Evolutionary conservation across 1,139 yeast species (phyloP).

Genomic region (Debaryomyces robertsiae): DNA sequence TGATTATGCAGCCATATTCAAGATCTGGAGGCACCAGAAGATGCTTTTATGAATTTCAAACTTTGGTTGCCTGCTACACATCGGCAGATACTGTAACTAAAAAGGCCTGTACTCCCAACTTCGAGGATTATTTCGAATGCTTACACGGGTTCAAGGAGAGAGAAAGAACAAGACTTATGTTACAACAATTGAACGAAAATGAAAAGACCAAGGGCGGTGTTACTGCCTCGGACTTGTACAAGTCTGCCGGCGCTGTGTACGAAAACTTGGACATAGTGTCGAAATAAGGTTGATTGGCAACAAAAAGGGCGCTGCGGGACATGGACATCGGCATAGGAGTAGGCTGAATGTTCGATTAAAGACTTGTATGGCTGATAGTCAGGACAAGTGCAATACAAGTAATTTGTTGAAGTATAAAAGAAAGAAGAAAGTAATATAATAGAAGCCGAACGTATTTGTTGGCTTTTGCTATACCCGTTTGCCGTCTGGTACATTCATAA

Average conservation of each 20-base stretch:
- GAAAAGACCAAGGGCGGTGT: conserved; percentile 44
- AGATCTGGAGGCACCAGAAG: conserved; percentile 54
- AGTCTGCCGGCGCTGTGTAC: conserved; percentile 45
- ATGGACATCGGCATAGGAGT: too few species aligned
- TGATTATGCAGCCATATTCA: conserved; percentile 49
- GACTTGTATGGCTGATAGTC: not conserved
- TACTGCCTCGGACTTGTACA: conserved; percentile 48
- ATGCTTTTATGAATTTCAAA: conserved; percentile 53
- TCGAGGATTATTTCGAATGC: conserved; percentile 52
- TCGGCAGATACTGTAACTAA: conserved; percentile 47
- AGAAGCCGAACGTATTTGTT: too few species aligned
- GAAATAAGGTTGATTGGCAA: conserved; percentile 13
- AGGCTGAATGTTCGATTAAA: too few species aligned
- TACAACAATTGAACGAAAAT: conserved; percentile 50
- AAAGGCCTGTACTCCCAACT: conserved; percentile 48
- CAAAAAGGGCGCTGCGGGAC: not conserved
- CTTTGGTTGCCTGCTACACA: conserved; percentile 48
- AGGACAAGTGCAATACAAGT: too few species aligned
- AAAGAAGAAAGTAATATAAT: too few species aligned
- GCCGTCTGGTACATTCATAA: too few species aligned
- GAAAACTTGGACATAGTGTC: conserved; percentile 50
- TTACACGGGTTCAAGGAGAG: conserved; percentile 53
- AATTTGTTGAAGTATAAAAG: too few species aligned
- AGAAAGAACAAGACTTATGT: conserved; percentile 48
- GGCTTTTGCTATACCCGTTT: too few species aligned